phyloP scores from a whole-genome alignment of 2,329 filamentous ascomycete genomes.

The Orbilia brochopaga region DNA sequence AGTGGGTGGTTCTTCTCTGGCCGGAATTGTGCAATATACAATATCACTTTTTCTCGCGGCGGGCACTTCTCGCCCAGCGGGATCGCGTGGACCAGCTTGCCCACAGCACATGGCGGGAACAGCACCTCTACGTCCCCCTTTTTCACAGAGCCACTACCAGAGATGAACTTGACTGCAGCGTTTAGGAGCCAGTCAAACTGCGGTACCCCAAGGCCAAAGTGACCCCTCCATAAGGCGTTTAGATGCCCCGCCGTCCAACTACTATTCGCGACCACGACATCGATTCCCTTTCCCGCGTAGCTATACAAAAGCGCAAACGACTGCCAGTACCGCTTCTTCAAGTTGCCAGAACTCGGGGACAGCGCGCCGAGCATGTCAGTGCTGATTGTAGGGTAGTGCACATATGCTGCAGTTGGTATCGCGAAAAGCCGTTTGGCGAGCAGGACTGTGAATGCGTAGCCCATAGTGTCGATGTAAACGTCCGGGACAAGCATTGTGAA shows the following conservation, averaged over 20 bases:
- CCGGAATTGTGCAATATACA: constrained; percentile 97
- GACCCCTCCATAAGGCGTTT: constrained; percentile 73
- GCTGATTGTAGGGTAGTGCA: constrained; percentile 97
- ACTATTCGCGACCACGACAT: constrained; percentile 97
- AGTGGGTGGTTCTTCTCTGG: constrained; percentile 95
- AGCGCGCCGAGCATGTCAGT: constrained; percentile 94
- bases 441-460: constrained; percentile 88
- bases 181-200: constrained; percentile 11
- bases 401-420: constrained; percentile 87
- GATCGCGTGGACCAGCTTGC: constrained; percentile 77
- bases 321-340: constrained; percentile 85
- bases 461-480: constrained; percentile 97
- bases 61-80: constrained; percentile 60
- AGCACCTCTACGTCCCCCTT: constrained; percentile 66
- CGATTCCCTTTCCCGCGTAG: constrained; percentile 79
- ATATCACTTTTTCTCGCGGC: constrained; percentile 71
- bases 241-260: constrained; percentile 91
- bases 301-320: constrained; percentile 83
- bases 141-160: constrained; percentile 54
- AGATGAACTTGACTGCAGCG: constrained; percentile 10
- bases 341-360: constrained; percentile 77
- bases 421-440: constrained; percentile 83
- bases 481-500: constrained; percentile 91
- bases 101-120: constrained; percentile 90
- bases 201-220: constrained; percentile 50